A percentile compares a stretch with the other conserved stretches of the same genome.
phyloP scores from a whole-genome alignment of 768 basidiomycete genomes.

The Mycena vitilis region DNA sequence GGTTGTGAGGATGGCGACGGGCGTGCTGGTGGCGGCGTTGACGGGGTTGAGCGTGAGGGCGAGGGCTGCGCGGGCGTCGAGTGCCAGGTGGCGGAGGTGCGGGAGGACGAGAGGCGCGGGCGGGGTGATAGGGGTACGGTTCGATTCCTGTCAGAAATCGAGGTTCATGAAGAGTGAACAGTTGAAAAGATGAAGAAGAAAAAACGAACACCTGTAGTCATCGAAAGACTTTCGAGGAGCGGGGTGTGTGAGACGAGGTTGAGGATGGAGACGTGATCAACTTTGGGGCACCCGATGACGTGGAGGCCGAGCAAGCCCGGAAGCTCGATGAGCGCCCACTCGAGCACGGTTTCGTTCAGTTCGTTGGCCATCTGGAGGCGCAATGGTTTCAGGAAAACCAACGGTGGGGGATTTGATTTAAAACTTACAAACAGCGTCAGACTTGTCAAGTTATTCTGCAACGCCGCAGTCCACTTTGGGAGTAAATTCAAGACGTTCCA shows the following conservation, averaged over 20 bases:
- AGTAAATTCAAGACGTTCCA: constrained; percentile 71
- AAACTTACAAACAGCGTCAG: constrained; percentile 71
- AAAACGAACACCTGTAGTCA: constrained; percentile 69
- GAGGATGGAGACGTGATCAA: constrained; percentile 65
- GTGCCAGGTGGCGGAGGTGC: constrained; percentile 60
- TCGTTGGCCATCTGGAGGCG: constrained; percentile 64
- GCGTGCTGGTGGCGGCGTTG: constrained; percentile 9
- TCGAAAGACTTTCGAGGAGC: constrained; percentile 67
- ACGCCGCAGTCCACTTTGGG: constrained; percentile 63
- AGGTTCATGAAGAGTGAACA: constrained; percentile 1
- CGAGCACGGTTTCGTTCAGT: constrained; percentile 64
- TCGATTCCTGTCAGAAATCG: constrained; percentile 50
- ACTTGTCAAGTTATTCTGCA: constrained; percentile 59
- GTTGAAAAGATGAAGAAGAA: not conserved
- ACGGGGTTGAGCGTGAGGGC: constrained; percentile 37
- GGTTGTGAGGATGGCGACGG: constrained; percentile 35
- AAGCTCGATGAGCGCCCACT: constrained; percentile 58
- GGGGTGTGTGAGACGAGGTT: constrained; percentile 61
- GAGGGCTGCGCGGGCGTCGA: constrained; percentile 55
- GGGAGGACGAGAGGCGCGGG: constrained; percentile 47
- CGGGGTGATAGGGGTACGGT: constrained; percentile 42
- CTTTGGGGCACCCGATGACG: constrained; percentile 67
- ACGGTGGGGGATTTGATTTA: not conserved
- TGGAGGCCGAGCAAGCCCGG: constrained; percentile 69
- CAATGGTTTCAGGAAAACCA: not conserved